These are phyloP conservation scores for Stephania japonica DNA, from an alignment of 164 flowering plant species.

Conservation along the genomic window DNA sequence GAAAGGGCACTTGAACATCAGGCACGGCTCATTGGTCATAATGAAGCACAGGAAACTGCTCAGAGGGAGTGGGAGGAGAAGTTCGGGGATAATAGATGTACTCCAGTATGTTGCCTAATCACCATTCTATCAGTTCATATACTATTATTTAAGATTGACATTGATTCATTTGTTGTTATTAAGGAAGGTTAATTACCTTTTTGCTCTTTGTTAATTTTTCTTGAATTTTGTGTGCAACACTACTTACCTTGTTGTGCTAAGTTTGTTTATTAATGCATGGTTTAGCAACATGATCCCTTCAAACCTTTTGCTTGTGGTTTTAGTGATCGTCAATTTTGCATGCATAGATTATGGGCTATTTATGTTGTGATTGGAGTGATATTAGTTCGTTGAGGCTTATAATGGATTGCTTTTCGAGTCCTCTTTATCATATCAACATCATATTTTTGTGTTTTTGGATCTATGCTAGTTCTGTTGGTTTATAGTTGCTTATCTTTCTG, in stretches of 20 bases:
- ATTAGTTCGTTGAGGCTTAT: neutral
- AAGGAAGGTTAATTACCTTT: neutral
- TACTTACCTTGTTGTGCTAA: neutral
- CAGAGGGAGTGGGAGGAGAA: conserved; percentile 93
- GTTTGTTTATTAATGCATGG: neutral
- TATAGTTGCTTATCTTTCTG: neutral
- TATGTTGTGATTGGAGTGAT: neutral
- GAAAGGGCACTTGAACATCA: conserved; percentile 65
- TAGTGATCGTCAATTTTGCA: neutral
- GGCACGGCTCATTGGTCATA: conserved; percentile 56
- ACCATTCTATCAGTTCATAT: neutral
- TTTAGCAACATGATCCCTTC: neutral
- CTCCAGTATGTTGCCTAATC: conserved; percentile 43
- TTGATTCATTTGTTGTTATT: neutral
- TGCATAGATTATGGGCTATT: neutral
- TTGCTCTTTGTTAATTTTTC: neutral
- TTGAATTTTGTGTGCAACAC: neutral
- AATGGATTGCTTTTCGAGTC: neutral
- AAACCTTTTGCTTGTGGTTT: neutral
- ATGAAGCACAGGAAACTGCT: conserved; percentile 75
- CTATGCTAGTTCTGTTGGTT: neutral
- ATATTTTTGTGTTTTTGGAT: neutral
- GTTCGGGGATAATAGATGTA: conserved; percentile 45
- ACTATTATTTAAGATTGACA: neutral
- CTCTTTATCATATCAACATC: neutral